Conservation (phyloP, 768 basidiomycete genomes). For the Clitopilus passeckerianus region DNA sequence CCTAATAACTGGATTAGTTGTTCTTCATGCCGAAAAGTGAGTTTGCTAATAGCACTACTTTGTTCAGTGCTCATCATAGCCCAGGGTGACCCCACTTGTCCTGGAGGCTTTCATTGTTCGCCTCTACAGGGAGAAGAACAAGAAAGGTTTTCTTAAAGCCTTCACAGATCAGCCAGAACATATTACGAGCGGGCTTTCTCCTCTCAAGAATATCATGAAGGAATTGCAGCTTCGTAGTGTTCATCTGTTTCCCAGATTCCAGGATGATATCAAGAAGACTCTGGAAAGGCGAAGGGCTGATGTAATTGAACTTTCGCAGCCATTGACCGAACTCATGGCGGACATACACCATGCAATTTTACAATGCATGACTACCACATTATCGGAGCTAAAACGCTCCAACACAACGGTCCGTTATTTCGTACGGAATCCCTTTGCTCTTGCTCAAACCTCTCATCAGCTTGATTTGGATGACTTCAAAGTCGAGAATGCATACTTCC, state of each 20-base stretch:
- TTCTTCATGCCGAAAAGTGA: constrained; percentile 89
- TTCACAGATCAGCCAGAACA: constrained; percentile 97
- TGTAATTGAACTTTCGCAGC: constrained; percentile 87
- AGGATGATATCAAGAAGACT: constrained; percentile 79
- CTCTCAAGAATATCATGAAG: constrained; percentile 88
- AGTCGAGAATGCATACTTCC: constrained; percentile 91
- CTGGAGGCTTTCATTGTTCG: constrained; percentile 93
- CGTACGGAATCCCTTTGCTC: not conserved
- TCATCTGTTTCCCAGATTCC: constrained; percentile 94
- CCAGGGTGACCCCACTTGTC: constrained; percentile 77
- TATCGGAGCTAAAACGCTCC: constrained; percentile 85
- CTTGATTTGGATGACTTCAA: constrained; percentile 92
- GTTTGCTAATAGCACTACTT: constrained; percentile 10
- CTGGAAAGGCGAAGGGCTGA: constrained; percentile 84
- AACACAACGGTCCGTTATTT: constrained; percentile 56
- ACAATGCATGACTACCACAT: constrained; percentile 89
- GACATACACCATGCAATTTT: constrained; percentile 90
- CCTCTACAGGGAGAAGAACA: constrained; percentile 86
- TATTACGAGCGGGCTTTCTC: constrained; percentile 89
- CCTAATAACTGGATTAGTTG: constrained; percentile 83
- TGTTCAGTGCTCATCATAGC: not conserved
- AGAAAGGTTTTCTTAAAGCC: constrained; percentile 88
- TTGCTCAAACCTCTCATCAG: constrained; percentile 31
- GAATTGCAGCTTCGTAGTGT: constrained; percentile 88
- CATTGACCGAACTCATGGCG: constrained; percentile 80